Percentiles rank a stretch among this genome's conserved stretches.
phyloP scores from a whole-genome alignment of 2,329 filamentous ascomycete genomes.

The Rugonectria rugulosa region DNA sequence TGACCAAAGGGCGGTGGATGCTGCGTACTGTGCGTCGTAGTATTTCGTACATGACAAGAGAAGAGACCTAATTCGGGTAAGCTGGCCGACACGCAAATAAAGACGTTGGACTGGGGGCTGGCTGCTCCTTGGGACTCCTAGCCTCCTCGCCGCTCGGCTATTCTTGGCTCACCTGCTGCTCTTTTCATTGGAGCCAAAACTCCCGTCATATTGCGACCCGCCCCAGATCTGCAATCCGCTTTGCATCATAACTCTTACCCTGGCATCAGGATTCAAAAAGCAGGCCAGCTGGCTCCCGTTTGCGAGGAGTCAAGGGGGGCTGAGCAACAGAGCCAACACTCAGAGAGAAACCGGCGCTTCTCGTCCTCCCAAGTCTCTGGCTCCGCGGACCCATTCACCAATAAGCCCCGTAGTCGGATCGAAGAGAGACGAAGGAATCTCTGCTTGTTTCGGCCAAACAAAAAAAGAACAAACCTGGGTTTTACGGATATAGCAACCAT shows the following conservation, averaged over 20 bases:
- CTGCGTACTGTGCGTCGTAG: neutral
- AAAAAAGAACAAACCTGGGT: too few species aligned
- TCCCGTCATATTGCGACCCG: slow-evolving; percentile 15
- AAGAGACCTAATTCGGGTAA: slow-evolving; percentile 3
- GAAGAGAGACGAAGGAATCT: slow-evolving; percentile 2
- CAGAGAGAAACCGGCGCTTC: neutral
- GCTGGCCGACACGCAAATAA: slow-evolving; percentile 2
- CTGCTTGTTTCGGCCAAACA: neutral
- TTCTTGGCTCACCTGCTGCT: slow-evolving; percentile 15
- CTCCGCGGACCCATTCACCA: neutral
- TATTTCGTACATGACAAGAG: neutral
- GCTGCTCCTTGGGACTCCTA: slow-evolving; percentile 5
- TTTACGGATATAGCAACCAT: neutral
- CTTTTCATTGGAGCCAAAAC: too few species aligned
- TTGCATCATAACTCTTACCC: slow-evolving; percentile 19
- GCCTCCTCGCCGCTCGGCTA: slow-evolving; percentile 10
- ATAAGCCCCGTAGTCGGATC: slow-evolving; percentile 6
- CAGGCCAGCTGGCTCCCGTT: neutral
- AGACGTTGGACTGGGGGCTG: too few species aligned
- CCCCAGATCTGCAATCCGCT: slow-evolving; percentile 21
- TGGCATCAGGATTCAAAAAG: neutral
- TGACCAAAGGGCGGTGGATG: neutral
- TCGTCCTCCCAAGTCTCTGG: slow-evolving; percentile 10
- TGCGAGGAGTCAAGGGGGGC: slow-evolving; percentile 11
- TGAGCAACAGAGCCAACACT: slow-evolving; percentile 10